A percentile compares a stretch with the other conserved stretches of the same genome.
Conservation (phyloP, 2,329 filamentous ascomycete species). For the Dactylella cylindrospora region DNA sequence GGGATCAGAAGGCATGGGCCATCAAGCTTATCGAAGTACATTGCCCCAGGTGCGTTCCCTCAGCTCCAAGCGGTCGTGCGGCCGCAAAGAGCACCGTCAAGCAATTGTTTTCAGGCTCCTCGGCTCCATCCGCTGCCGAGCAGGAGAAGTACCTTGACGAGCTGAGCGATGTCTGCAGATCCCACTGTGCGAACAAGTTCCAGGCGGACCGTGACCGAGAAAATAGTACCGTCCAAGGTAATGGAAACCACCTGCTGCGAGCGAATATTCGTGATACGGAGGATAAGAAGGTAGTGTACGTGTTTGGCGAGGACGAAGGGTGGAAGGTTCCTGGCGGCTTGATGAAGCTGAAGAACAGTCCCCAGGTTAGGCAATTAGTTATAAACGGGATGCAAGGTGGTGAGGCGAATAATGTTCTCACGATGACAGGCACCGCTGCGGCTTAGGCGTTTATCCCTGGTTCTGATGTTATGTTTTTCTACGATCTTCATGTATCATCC, state of each 20-base stretch:
- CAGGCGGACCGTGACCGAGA: slow-evolving; percentile 55
- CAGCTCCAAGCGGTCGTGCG: slow-evolving; percentile 49
- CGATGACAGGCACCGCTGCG: slow-evolving; percentile 40
- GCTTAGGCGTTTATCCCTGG: slow-evolving; percentile 19
- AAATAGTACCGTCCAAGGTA: slow-evolving; percentile 35
- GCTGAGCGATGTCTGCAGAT: slow-evolving; percentile 45
- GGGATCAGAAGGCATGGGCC: slow-evolving; percentile 98
- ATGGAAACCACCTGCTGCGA: slow-evolving; percentile 61
- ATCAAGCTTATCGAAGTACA: slow-evolving; percentile 89
- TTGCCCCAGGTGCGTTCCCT: slow-evolving; percentile 65
- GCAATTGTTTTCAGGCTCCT: slow-evolving; percentile 43
- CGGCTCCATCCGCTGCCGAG: slow-evolving; percentile 26
- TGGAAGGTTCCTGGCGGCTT: slow-evolving; percentile 69
- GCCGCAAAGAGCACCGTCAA: slow-evolving; percentile 46
- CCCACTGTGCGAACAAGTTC: slow-evolving; percentile 55
- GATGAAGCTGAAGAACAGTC: slow-evolving; percentile 63
- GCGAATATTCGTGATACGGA: slow-evolving; percentile 67
- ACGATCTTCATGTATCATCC: slow-evolving; percentile 1
- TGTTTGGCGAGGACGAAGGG: slow-evolving; percentile 65
- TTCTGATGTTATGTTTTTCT: background rate
- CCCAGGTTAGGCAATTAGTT: slow-evolving; percentile 63
- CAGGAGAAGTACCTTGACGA: slow-evolving; percentile 47
- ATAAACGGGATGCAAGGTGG: slow-evolving; percentile 60
- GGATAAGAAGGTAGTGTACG: slow-evolving; percentile 66
- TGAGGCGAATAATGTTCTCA: slow-evolving; percentile 60